Base-by-base conservation (phyloP, 768 basidiomycete genomes). In the Collybia mongolica region DNA sequence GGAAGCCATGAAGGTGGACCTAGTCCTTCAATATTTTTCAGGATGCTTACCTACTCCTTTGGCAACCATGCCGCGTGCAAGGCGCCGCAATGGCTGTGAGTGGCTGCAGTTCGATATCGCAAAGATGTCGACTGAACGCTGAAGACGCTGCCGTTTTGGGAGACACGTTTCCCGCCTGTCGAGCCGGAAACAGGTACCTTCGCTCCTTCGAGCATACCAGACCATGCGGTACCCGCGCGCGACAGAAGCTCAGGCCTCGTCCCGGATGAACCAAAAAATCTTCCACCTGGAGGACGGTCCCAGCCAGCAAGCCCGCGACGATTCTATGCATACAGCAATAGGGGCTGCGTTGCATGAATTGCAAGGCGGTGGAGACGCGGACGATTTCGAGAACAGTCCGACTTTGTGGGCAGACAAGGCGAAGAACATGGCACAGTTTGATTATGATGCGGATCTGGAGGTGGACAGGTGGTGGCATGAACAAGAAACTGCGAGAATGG, bases 371-470 rank as follows among this genome's bases (percentile, higher is more conserved):
- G n/a, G 12, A 5, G 23, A 53, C 51, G 44, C 49, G 51, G 55
- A 28, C 41, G 20, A 20, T 32, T 45, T 54, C 52, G 49, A 22
- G 14, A 68, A 68, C 20, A 80, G 75, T 54, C 67, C 71, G 49
- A 83, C 83, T 53, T 72, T 80, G 53, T 83, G 82, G 82, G 80
- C 81, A 5, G 82, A 84, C 59, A 72, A 69, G 57, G 64, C 60
- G 44, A 81, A 80, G 71, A 82, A 64, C 46, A 49, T 41, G 29
- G 55, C 54, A 4, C 74, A 77, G 56, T 84, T 82, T 62, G 69
- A 71, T 12, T 82, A 83, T 52, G 81, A 83, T 50, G 77, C 80
- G 0, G 80, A 83, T 39, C 62, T 22, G 8, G 79, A 66, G 29
- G 80, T 73, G 5, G 76, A 82, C 39, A 57, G 57, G 48, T 84